These are phyloP conservation scores for Sugiyamaella smithiae DNA, from an alignment of 805 yeast species.

Conservation along the genomic window DNA sequence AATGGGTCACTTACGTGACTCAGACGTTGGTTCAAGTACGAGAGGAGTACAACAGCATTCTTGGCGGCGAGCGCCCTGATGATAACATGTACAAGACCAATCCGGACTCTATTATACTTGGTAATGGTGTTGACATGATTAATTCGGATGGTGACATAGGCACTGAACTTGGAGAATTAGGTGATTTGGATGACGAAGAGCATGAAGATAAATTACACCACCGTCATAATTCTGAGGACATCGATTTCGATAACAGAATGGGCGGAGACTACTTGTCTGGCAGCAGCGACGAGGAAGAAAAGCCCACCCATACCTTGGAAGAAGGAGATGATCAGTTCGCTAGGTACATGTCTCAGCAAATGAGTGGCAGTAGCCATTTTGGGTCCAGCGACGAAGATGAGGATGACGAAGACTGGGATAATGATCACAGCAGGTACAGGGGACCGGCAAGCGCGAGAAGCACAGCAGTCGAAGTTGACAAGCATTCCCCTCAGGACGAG, in stretches of 20 bases:
- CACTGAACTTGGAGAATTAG: slow-evolving; percentile 15
- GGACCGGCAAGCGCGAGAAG: not conserved
- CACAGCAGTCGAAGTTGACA: not conserved
- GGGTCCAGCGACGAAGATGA: slow-evolving; percentile 58
- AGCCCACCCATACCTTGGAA: slow-evolving; percentile 32
- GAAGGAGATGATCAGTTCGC: slow-evolving; percentile 49
- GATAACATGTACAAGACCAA: slow-evolving; percentile 35
- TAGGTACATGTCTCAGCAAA: slow-evolving; percentile 74
- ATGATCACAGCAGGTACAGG: slow-evolving; percentile 10
- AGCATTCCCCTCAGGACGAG: slow-evolving; percentile 1
- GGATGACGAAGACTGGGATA: slow-evolving; percentile 46
- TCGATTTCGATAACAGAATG: slow-evolving; percentile 7
- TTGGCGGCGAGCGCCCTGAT: slow-evolving; percentile 71
- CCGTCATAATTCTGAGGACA: slow-evolving; percentile 2
- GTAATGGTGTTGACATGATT: slow-evolving; percentile 35
- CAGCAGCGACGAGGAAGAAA: slow-evolving; percentile 27
- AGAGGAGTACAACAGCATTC: slow-evolving; percentile 88
- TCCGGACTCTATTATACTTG: slow-evolving; percentile 34
- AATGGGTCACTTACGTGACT: slow-evolving; percentile 81
- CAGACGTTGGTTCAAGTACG: slow-evolving; percentile 83
- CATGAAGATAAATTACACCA: slow-evolving; percentile 24
- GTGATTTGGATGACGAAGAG: slow-evolving; percentile 25
- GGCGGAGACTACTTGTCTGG: slow-evolving; percentile 25
- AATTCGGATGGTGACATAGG: slow-evolving; percentile 29
- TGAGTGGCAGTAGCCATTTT: slow-evolving; percentile 53